Conservation (phyloP, 1,284 basidiomycete genomes). For the Termitomyces sp. region DNA sequence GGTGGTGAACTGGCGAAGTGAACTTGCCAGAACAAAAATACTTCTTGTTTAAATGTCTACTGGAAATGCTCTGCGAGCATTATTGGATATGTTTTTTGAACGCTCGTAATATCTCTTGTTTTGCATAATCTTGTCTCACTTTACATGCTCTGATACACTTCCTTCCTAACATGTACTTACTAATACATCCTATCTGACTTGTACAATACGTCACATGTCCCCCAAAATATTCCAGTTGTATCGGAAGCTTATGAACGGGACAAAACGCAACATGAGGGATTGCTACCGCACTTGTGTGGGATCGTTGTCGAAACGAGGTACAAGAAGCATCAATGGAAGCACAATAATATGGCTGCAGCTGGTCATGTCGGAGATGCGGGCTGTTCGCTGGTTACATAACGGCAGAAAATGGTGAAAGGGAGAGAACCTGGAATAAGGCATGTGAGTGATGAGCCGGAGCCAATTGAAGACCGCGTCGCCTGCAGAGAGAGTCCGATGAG, state of each 20-base stretch:
- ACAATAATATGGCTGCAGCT: slow-evolving; percentile 7
- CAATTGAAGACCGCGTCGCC: slow-evolving; percentile 31
- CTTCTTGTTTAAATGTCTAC: slow-evolving; percentile 50
- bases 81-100: not conserved
- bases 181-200: not conserved
- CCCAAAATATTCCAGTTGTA: slow-evolving; percentile 10
- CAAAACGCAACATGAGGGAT: slow-evolving; percentile 9
- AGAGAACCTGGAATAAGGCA: not conserved
- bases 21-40: slow-evolving; percentile 46
- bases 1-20: slow-evolving; percentile 56
- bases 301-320: slow-evolving; percentile 16
- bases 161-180: not conserved
- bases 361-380: slow-evolving; percentile 19
- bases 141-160: not conserved
- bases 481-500: slow-evolving; percentile 33
- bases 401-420: slow-evolving; percentile 1
- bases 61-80: not conserved
- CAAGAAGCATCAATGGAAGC: slow-evolving; percentile 19
- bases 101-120: not conserved
- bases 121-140: not conserved
- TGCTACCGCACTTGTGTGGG: slow-evolving; percentile 13
- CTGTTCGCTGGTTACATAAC: slow-evolving; percentile 25
- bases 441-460: slow-evolving; percentile 23
- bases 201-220: slow-evolving; percentile 10
- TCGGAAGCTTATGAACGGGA: slow-evolving; percentile 20